A percentile compares a stretch with the other conserved stretches of the same genome.
These are phyloP conservation scores for Alternaria infectoria DNA, from an alignment of 2,329 filamentous ascomycete species.

Conservation along the genomic window DNA sequence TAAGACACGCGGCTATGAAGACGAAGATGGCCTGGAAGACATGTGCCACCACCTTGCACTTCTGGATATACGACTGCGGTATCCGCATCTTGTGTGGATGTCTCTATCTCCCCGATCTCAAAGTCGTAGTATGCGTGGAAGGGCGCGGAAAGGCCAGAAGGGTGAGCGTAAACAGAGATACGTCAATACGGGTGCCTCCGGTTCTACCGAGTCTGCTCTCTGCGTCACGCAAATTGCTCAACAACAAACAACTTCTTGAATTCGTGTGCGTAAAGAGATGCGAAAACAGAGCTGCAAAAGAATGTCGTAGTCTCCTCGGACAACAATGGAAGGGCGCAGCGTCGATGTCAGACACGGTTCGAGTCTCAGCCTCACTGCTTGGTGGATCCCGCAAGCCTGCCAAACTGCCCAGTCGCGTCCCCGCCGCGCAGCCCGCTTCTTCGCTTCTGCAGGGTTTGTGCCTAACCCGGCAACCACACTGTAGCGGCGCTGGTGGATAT, in stretches of 20 bases:
- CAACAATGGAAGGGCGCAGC: neutral
- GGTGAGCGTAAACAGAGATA: constrained; percentile 2
- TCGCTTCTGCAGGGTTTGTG: constrained; percentile 8
- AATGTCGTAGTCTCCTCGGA: neutral
- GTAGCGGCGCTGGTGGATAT: constrained; percentile 6
- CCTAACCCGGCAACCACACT: constrained; percentile 11
- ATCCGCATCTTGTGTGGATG: constrained; percentile 49
- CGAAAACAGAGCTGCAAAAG: neutral
- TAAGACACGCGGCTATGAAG: constrained; percentile 64
- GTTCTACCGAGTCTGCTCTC: neutral
- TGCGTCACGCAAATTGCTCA: neutral
- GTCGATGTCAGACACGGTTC: neutral
- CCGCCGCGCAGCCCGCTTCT: constrained; percentile 7
- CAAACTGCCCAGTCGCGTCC: constrained; percentile 9
- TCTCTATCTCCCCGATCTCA: neutral
- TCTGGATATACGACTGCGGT: constrained; percentile 56
- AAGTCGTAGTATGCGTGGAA: neutral
- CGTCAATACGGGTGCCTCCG: neutral
- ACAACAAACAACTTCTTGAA: neutral
- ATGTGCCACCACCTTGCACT: constrained; percentile 63
- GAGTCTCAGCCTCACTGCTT: constrained; percentile 25
- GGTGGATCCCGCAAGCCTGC: constrained; percentile 9
- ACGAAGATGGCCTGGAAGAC: constrained; percentile 61
- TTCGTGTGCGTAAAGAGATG: neutral
- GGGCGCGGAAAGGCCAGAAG: neutral